Evolutionary conservation across 257 asterid genomes (phyloP).

Genomic region (Dorcoceras hygrometricum): DNA sequence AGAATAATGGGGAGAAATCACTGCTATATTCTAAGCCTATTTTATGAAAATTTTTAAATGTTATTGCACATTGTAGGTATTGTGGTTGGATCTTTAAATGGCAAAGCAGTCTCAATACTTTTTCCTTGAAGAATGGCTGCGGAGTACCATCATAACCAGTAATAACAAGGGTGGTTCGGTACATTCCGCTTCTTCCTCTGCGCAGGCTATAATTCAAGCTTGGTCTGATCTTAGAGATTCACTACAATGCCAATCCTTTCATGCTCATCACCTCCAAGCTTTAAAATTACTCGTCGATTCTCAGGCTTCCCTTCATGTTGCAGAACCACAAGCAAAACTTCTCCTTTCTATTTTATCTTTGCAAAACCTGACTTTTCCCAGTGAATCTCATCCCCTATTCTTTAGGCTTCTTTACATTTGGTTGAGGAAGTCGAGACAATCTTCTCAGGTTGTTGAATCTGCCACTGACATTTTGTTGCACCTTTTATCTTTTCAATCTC

Average conservation of each 20-base stretch:
- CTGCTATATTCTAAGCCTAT: slow-evolving; percentile 10
- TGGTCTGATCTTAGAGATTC: slow-evolving; percentile 87
- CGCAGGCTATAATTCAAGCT: slow-evolving; percentile 78
- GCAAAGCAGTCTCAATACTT: slow-evolving; percentile 51
- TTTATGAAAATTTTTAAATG: neutral
- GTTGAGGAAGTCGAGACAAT: slow-evolving; percentile 79
- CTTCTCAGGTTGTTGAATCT: slow-evolving; percentile 50
- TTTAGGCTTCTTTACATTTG: slow-evolving; percentile 76
- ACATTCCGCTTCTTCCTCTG: slow-evolving; percentile 49
- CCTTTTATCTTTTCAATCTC: slow-evolving; percentile 41
- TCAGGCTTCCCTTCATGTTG: slow-evolving; percentile 64
- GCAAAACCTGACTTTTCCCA: slow-evolving; percentile 44
- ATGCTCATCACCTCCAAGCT: slow-evolving; percentile 57
- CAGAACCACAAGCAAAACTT: slow-evolving; percentile 95
- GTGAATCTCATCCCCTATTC: slow-evolving; percentile 62
- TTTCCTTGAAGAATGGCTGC: slow-evolving; percentile 89
- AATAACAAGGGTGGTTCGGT: slow-evolving; percentile 29
- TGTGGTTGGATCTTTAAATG: slow-evolving; percentile 37
- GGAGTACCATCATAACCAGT: slow-evolving; percentile 29
- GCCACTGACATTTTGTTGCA: slow-evolving; percentile 42
- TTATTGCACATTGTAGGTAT: neutral
- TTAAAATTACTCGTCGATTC: slow-evolving; percentile 51
- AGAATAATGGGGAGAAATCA: neutral
- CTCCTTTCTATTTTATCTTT: slow-evolving; percentile 63
- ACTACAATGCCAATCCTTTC: slow-evolving; percentile 48